Evolutionary conservation across 2,329 filamentous ascomycete genomes (phyloP), one percentile per base, ranked within the genome.

Genomic region (Aureobasidium sp.): DNA sequence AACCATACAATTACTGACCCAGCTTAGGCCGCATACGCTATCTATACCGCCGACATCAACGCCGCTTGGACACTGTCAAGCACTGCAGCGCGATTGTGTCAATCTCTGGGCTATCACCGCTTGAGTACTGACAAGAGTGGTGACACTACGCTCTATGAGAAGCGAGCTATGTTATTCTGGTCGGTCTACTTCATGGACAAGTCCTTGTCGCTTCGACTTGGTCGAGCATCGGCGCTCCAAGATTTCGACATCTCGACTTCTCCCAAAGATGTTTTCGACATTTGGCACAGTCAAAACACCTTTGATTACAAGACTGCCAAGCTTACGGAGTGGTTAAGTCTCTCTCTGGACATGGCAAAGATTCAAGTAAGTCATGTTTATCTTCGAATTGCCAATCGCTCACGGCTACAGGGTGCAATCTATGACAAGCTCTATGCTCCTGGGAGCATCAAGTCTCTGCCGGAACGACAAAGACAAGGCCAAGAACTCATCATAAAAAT

Each of bases 161-260:
- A 71, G 68, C 76, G 76, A 66, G 73, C 70, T 1, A 66, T 76
- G 1, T 67, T 85, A 9, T 87, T 87, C 67, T 87, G 84, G 84
- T 78, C 77, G 41, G 71, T 81, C 0, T 87, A 97, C 81, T 15
- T 66, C 82, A 76, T 52, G 79, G 76, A 22, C 84, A 31, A 65
- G 81, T 55, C 83, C 79, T 29, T 76, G 75, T 71, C 96, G 91
- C 64, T 87, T 88, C 1, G 86, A 84, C 73, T 97, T 92, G 22
- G 95, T 29, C 42, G 61, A 17, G 41, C 63, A 14, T 52, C 62
- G 2, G 31, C 62, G 1, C 20, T 65, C 7, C 63, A 61, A 36
- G 63, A 63, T 31, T 63, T 39, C 14, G 63, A 65, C 27, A 57
- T 63, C 11, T 58, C 55, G 7, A 48, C 25, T 5, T 55, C 48